A percentile compares a stretch with the other conserved stretches of the same genome.
phyloP scores from a whole-genome alignment of 2,329 filamentous ascomycete species.

The Pestalotiopsis sp. region DNA sequence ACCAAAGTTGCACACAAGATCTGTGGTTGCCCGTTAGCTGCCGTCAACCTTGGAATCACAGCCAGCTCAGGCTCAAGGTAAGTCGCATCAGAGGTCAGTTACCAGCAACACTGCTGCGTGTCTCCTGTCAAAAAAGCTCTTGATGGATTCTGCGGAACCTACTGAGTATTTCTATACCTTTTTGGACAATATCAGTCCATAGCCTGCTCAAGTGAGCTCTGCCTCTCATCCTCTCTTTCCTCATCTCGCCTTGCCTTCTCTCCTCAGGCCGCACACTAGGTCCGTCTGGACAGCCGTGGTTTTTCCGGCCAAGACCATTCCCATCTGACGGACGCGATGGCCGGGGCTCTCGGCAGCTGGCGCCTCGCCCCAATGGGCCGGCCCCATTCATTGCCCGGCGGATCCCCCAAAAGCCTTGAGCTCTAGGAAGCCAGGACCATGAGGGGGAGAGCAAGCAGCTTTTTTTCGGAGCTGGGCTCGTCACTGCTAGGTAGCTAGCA shows the following conservation, averaged over 20 bases:
- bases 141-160: background rate
- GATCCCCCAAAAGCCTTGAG: background rate
- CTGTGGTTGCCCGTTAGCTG: conserved; percentile 10
- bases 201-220: background rate
- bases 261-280: conserved; percentile 13
- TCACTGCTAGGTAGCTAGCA: background rate
- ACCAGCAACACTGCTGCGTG: background rate
- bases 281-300: conserved; percentile 12
- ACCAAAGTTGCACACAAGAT: conserved; percentile 10
- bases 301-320: conserved; percentile 5
- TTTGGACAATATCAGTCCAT: background rate
- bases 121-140: background rate
- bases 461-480: background rate
- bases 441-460: background rate
- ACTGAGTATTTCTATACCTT: background rate
- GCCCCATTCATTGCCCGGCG: background rate
- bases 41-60: conserved; percentile 1
- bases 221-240: background rate
- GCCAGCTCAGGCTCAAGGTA: conserved; percentile 4
- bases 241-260: background rate
- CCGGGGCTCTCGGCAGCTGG: background rate
- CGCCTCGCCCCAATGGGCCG: background rate
- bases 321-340: background rate
- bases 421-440: background rate
- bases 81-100: conserved; percentile 12